phyloP scores from a whole-genome alignment of 2,329 filamentous ascomycete genomes.

The Botrytis elliptica region DNA sequence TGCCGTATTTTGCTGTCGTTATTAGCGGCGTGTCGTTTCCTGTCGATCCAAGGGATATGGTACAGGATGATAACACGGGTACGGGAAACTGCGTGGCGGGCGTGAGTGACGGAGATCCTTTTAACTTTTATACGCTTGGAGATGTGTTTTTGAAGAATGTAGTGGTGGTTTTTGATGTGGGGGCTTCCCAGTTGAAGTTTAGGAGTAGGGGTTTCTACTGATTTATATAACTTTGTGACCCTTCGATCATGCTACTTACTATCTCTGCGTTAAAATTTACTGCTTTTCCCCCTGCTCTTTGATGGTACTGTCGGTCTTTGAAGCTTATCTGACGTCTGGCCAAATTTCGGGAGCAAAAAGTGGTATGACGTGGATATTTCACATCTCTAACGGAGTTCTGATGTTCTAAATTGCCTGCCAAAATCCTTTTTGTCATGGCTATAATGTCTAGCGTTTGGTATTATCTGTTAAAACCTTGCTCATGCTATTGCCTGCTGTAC shows the following conservation, averaged over 20 bases:
- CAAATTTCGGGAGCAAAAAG: background rate
- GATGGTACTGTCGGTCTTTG: background rate
- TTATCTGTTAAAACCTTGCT: background rate
- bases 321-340: background rate
- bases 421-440: background rate
- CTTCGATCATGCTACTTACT: background rate
- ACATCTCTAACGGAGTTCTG: background rate
- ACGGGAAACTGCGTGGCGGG: constrained; percentile 17
- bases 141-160: constrained; percentile 53
- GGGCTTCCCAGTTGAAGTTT: constrained; percentile 48
- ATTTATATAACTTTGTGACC: background rate
- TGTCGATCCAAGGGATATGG: constrained; percentile 26
- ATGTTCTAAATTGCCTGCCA: background rate
- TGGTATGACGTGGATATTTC: background rate
- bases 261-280: background rate
- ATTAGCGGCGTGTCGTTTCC: constrained; percentile 25
- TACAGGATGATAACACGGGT: constrained; percentile 19
- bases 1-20: constrained; percentile 25
- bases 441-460: background rate
- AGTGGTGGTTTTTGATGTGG: constrained; percentile 50
- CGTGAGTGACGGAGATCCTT: constrained; percentile 32
- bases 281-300: background rate
- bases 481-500: background rate
- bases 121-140: constrained; percentile 49
- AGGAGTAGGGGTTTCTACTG: background rate